Evolutionary conservation across 164 flowering plant genomes (phyloP).

Genomic region (Sextonia rubra): DNA sequence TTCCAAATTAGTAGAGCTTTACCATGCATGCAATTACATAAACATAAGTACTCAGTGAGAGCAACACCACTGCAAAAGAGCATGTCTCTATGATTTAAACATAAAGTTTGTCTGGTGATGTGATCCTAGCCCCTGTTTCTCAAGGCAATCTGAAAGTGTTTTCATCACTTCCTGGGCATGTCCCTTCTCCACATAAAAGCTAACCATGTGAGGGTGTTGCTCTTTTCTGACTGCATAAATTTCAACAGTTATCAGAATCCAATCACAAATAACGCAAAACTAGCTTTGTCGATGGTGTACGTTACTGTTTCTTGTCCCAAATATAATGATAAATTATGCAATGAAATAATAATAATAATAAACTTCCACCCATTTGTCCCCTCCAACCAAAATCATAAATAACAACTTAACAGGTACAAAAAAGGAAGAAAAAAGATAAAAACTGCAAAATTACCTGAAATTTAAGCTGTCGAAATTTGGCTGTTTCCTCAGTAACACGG

Average conservation of each 20-base stretch:
- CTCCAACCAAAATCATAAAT: no score
- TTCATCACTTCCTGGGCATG: slow-evolving; percentile 67
- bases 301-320: neutral
- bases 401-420: neutral
- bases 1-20: neutral
- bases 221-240: slow-evolving; percentile 75
- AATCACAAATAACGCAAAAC: neutral
- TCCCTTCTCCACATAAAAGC: slow-evolving; percentile 78
- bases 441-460: slow-evolving; percentile 55
- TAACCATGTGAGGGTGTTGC: slow-evolving; percentile 86
- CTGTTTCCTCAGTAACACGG: slow-evolving; percentile 69
- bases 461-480: slow-evolving; percentile 70
- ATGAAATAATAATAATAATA: no score
- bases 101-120: neutral
- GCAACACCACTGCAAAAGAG: no score
- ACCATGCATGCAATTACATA: neutral
- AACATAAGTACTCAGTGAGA: neutral
- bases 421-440: neutral
- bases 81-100: neutral
- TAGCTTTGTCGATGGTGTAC: neutral
- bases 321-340: no score
- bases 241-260: neutral
- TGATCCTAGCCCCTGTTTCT: slow-evolving; percentile 75
- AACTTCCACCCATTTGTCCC: no score
- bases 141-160: slow-evolving; percentile 47